Evolutionary conservation across 495 filamentous ascomycete genomes (phyloP).

Genomic region (Aspergillus cavernicola): DNA sequence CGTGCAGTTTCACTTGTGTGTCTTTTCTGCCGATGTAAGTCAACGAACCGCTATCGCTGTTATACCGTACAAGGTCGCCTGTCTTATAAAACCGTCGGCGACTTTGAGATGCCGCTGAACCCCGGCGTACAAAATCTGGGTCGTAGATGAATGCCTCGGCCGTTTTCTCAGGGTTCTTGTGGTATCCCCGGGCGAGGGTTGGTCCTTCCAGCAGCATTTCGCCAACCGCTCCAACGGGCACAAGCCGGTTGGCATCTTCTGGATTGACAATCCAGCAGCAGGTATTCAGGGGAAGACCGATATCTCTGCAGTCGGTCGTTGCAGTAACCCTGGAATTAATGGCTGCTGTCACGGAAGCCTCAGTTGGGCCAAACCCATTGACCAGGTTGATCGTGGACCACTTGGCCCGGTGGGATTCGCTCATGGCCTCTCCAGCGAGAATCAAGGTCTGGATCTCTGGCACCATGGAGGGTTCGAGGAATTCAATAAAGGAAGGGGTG

Average conservation of each 20-base stretch:
- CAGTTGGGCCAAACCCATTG: neutral
- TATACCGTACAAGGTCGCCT: neutral
- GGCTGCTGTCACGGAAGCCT: neutral
- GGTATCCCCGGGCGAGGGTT: slow-evolving; percentile 34
- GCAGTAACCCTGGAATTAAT: neutral
- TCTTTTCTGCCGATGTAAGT: neutral
- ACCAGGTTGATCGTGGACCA: neutral
- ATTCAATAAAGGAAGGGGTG: neutral
- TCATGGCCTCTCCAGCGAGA: neutral
- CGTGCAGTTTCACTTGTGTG: neutral
- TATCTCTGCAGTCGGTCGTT: neutral
- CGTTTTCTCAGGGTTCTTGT: slow-evolving; percentile 27
- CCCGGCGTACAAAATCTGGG: neutral
- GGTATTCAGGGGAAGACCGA: neutral
- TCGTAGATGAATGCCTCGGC: neutral
- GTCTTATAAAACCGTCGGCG: neutral
- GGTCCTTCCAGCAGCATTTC: slow-evolving; percentile 43
- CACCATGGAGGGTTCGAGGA: neutral
- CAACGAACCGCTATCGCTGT: neutral
- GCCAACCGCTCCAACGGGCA: slow-evolving; percentile 39
- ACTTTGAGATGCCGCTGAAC: too few relatives aligned
- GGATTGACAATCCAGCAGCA: slow-evolving; percentile 38
- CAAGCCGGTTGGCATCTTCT: slow-evolving; percentile 25
- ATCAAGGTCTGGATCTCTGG: neutral
- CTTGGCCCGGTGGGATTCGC: neutral